Base-by-base conservation (phyloP, 2,329 filamentous ascomycete species). In the Colletotrichum lupini region DNA sequence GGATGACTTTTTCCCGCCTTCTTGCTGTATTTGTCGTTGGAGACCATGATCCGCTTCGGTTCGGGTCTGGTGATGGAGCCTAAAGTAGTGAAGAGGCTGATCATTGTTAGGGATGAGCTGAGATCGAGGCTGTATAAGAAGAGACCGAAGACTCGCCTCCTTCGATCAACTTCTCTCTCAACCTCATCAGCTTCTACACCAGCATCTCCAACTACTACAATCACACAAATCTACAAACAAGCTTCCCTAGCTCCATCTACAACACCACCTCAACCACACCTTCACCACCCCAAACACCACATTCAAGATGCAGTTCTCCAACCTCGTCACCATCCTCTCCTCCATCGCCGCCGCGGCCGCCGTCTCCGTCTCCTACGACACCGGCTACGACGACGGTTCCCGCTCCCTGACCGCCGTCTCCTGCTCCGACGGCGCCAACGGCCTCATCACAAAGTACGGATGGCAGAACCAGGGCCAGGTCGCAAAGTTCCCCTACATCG, bases 351-450 rank as follows among this genome's bases (percentile, higher is more conserved):
- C 83, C 70, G 79, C 80, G 69, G 79, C 82, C 24, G 84, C 84
- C 76, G 78, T 19, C 37, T 7, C 79, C 81, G 92, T 95, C 78
- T 92, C 92, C 76, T 96, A 92, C 82, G 93, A 95, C 83, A 83
- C 84, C 24, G 90, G 88, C 79, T 97, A 94, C 84, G 93, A 95
- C 79, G 84, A 92, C 75, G 80, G 80, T 58, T 76, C 76, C 73
- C 88, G 90, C 71, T 85, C 88, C 57, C 81, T 95, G 67, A 85
- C 82, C 42, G 81, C 79, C 5, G 87, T 95, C 57, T 81, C 91
- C 74, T 95, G 92, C 88, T 92, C 90, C 37, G 90, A 94, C 79
- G 92, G 92, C 67, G 59, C 75, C 74, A 92, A 94, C 82, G 92
- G 92, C 71, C 87, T 94, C 74, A 89, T 89, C 75, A 90, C 88